These are phyloP conservation scores for Mycosphaerella arachidis DNA, from an alignment of 2,329 filamentous ascomycete species.

Conservation along the genomic window DNA sequence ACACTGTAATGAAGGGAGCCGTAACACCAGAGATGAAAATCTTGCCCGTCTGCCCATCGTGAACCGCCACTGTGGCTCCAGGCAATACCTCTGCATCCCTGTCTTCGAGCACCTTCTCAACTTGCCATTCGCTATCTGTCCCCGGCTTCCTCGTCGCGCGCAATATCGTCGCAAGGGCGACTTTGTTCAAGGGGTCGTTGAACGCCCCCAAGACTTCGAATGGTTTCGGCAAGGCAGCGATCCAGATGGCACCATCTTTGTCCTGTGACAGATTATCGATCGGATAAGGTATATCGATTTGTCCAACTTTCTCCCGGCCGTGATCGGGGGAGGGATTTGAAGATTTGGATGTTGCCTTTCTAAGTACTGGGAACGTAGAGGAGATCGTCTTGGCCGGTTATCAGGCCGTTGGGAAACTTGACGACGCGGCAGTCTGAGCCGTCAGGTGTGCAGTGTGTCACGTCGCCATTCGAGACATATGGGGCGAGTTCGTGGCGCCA, in stretches of 20 bases:
- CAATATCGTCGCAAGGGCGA: constrained; percentile 14
- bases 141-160: constrained; percentile 2
- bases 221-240: constrained; percentile 15
- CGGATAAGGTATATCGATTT: constrained; percentile 14
- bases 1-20: constrained; percentile 21
- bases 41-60: constrained; percentile 21
- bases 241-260: constrained; percentile 18
- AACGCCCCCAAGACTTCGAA: constrained; percentile 9
- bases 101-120: background rate
- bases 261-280: constrained; percentile 23
- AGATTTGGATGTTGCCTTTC: constrained; percentile 18
- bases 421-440: constrained; percentile 8
- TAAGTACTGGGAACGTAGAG: constrained; percentile 19
- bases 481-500: constrained; percentile 10
- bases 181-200: constrained; percentile 12
- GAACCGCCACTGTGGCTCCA: constrained; percentile 18
- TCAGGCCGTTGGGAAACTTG: constrained; percentile 21
- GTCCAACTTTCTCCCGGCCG: constrained; percentile 6
- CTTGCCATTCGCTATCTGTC: background rate
- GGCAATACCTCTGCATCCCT: constrained; percentile 16
- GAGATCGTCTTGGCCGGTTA: constrained; percentile 5
- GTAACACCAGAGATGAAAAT: constrained; percentile 18
- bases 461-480: constrained; percentile 15
- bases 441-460: constrained; percentile 15
- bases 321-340: constrained; percentile 6